phyloP scores from a whole-genome alignment of 139 green algal species.

The Spirogloea muscicola region DNA sequence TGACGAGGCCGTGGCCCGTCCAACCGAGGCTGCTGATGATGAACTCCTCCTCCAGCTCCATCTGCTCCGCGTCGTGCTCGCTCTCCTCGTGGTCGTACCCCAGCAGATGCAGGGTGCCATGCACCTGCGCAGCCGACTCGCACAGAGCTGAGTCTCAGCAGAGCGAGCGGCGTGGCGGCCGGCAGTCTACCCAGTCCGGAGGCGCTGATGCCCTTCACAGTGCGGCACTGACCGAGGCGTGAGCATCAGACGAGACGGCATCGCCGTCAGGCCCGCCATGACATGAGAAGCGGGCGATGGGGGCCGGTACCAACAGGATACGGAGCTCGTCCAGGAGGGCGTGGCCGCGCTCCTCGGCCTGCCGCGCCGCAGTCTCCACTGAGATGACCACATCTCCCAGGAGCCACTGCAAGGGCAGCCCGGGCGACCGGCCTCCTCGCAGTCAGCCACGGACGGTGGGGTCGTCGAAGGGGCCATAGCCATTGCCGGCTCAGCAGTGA shows the following conservation, averaged over 20 bases:
- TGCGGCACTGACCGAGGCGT: too few relatives aligned
- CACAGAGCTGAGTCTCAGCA: too few relatives aligned
- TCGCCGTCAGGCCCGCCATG: too few relatives aligned
- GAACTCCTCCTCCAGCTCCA: slow-evolving; percentile 43
- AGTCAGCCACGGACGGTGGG: background rate
- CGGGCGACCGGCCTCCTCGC: background rate
- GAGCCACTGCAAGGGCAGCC: slow-evolving; percentile 49
- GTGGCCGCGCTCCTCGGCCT: slow-evolving; percentile 74
- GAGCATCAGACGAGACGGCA: too few relatives aligned
- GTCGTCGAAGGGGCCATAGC: background rate
- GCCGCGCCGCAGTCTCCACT: slow-evolving; percentile 79
- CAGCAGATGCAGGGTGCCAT: slow-evolving; percentile 86
- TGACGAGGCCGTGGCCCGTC: slow-evolving; percentile 13
- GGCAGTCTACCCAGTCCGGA: too few relatives aligned
- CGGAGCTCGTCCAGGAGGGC: slow-evolving; percentile 53
- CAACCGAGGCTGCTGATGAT: slow-evolving; percentile 28
- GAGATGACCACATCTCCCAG: slow-evolving; percentile 91
- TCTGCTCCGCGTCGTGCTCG: slow-evolving; percentile 11
- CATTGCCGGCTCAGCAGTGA: background rate
- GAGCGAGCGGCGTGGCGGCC: too few relatives aligned
- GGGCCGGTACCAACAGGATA: slow-evolving; percentile 73
- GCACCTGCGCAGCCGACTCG: too few relatives aligned
- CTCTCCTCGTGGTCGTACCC: slow-evolving; percentile 83
- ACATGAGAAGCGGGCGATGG: background rate
- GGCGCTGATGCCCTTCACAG: too few relatives aligned